phyloP scores from a whole-genome alignment of 768 basidiomycete species.

The Candolleomyces aberdarensis region DNA sequence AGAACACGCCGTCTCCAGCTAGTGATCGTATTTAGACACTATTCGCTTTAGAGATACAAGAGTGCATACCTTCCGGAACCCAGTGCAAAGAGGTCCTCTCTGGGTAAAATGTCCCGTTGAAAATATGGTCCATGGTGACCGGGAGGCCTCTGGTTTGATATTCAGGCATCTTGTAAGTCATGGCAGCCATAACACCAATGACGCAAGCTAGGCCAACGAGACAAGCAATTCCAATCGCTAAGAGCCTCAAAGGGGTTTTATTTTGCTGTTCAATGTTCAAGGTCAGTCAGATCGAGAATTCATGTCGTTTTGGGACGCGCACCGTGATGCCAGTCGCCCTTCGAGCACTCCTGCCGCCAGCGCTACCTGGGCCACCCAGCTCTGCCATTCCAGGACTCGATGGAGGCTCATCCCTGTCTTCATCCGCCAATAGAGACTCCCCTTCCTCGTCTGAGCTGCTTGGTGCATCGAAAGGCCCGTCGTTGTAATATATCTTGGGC shows the following conservation, averaged over 20 bases:
- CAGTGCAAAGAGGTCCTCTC: constrained; percentile 58
- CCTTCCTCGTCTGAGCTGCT: constrained; percentile 73
- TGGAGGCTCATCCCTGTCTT: constrained; percentile 15
- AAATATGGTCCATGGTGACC: constrained; percentile 86
- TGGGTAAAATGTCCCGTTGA: constrained; percentile 82
- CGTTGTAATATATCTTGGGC: constrained; percentile 58
- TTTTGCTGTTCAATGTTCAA: not conserved
- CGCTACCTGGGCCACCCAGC: constrained; percentile 15
- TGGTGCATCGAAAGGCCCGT: constrained; percentile 74
- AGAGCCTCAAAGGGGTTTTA: constrained; percentile 46
- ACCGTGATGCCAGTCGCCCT: constrained; percentile 17
- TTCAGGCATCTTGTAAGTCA: constrained; percentile 57
- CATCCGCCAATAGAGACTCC: constrained; percentile 51
- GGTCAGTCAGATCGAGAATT: not conserved
- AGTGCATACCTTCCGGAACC: constrained; percentile 82
- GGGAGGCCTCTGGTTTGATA: constrained; percentile 47
- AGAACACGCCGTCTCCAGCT: constrained; percentile 96
- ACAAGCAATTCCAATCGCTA: constrained; percentile 57
- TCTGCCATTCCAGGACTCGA: constrained; percentile 27
- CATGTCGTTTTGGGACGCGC: not conserved
- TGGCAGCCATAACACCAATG: constrained; percentile 78
- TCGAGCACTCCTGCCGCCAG: not conserved
- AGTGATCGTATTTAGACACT: not conserved
- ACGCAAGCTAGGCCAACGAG: constrained; percentile 59
- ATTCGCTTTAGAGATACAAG: not conserved